Base-by-base conservation (phyloP, 495 filamentous ascomycete species). In the Penicillium taxi region DNA sequence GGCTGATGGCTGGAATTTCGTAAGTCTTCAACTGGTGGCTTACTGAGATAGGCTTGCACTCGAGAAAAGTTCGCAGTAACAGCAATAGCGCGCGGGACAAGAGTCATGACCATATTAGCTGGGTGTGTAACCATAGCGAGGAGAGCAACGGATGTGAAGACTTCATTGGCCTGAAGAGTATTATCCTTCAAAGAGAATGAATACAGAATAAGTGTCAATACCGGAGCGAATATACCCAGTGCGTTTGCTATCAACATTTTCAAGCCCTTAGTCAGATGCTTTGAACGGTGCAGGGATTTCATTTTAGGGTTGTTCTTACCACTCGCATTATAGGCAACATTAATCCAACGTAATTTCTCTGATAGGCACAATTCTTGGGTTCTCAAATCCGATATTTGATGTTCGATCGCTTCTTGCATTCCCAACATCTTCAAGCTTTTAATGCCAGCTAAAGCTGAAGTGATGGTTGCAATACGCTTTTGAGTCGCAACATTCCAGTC, bases 371-470 rank as follows among this genome's bases (percentile, higher is more conserved):
- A 41, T 42, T 77, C 73, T 2, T 70, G 52, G 2, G 64, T 50
- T 14, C 67, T 58, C 25, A 74, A 54, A 1, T 43, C 14, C 18
- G 25, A 26, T 2, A 36, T 13, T 7, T 27, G 29, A 14, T 13
- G 21, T 14, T 69, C 46, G 6, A 78, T 55, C 5, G 56, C 58
- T 8, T 47, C 15, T 19, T 64, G 58, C 3, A 76, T 42, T 2
- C 72, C 76, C 5, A 71, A 58, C 67, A 75, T 72, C 41, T 78
- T 80, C 15, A 79, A 44, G 20, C 63, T 63, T 41, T 78, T 78
- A 39, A 77, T 70, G 0, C 66, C 57, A 14, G 62, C 45, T 5
- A 80, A 42, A 44, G 69, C 61, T 3, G 63, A 42, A 9, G 56
- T 60, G 3, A 66, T 74, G 20, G 56, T 52, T 15, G 66, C 56